phyloP scores from a whole-genome alignment of 1,284 basidiomycete species.

The Microstroma glucosiphilum region DNA sequence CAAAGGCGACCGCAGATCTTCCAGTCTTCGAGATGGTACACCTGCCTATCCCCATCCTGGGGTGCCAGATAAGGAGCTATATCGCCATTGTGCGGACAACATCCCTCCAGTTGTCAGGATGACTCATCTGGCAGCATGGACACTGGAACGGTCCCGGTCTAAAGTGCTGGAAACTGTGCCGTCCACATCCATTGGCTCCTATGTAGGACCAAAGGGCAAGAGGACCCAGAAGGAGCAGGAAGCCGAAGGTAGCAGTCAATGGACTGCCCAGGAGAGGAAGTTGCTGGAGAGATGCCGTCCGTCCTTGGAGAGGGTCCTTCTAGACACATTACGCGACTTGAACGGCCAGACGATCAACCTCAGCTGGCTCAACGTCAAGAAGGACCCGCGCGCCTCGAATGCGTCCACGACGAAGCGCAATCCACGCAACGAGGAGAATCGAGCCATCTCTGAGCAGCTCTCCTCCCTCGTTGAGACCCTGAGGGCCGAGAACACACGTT shows the following conservation, averaged over 20 bases:
- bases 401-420: slow-evolving; percentile 22
- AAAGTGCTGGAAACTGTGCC: slow-evolving; percentile 21
- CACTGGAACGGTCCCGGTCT: slow-evolving; percentile 31
- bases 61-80: slow-evolving; percentile 39
- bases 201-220: slow-evolving; percentile 20
- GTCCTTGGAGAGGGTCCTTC: slow-evolving; percentile 22
- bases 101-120: slow-evolving; percentile 38
- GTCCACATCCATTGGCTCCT: slow-evolving; percentile 12
- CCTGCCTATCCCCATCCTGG: slow-evolving; percentile 39
- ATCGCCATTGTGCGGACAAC: slow-evolving; percentile 36
- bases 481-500: slow-evolving; percentile 26
- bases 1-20: slow-evolving; percentile 33
- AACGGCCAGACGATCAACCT: slow-evolving; percentile 37
- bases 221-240: slow-evolving; percentile 17
- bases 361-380: slow-evolving; percentile 29
- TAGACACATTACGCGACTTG: slow-evolving; percentile 32
- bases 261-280: slow-evolving; percentile 28
- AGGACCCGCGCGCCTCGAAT: slow-evolving; percentile 6
- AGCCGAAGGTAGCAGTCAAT: slow-evolving; percentile 3
- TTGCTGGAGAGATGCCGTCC: slow-evolving; percentile 19
- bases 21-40: slow-evolving; percentile 31
- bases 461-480: slow-evolving; percentile 26
- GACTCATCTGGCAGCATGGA: slow-evolving; percentile 37
- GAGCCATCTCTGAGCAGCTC: slow-evolving; percentile 26
- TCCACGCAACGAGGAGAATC: slow-evolving; percentile 36